Evolutionary conservation across 305 asterid genomes (phyloP).

Genomic region (Fraxinus dipetala): DNA sequence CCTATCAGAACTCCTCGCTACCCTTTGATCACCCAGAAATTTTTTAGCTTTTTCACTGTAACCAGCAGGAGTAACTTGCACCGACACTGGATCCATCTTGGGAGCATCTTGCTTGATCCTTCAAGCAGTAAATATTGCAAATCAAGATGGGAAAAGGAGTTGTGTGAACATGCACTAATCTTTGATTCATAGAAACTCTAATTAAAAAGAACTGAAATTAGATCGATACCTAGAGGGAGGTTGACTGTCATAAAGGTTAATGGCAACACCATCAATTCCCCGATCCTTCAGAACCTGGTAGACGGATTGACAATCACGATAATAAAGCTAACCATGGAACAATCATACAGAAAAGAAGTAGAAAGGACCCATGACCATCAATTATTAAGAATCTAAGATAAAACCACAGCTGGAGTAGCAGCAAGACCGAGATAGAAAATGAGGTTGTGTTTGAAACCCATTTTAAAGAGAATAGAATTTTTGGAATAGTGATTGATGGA

Average conservation of each 20-base stretch:
- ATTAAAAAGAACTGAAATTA: background rate
- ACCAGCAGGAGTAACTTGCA: slow-evolving; percentile 35
- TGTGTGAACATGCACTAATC: slow-evolving; percentile 2
- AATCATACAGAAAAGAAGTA: background rate
- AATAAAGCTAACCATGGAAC: slow-evolving; percentile 8
- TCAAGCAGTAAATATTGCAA: slow-evolving; percentile 9
- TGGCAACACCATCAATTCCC: slow-evolving; percentile 50
- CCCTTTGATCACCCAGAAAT: slow-evolving; percentile 39
- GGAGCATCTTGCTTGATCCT: slow-evolving; percentile 59
- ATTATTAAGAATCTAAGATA: background rate
- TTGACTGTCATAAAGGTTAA: slow-evolving; percentile 45
- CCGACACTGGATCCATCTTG: slow-evolving; percentile 39
- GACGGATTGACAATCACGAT: slow-evolving; percentile 13
- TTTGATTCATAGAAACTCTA: slow-evolving; percentile 9
- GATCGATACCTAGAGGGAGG: slow-evolving; percentile 48
- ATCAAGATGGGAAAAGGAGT: background rate
- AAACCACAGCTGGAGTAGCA: background rate
- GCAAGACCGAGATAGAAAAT: background rate
- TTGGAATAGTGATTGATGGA: too few species aligned
- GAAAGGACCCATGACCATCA: background rate
- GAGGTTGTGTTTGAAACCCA: too few species aligned
- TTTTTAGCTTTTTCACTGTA: slow-evolving; percentile 44
- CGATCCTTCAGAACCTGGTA: slow-evolving; percentile 73
- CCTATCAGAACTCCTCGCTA: slow-evolving; percentile 44
- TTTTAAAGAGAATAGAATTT: too few species aligned